Conservation (phyloP, 2,329 filamentous ascomycete species). For the Aureobasidium sp. region DNA sequence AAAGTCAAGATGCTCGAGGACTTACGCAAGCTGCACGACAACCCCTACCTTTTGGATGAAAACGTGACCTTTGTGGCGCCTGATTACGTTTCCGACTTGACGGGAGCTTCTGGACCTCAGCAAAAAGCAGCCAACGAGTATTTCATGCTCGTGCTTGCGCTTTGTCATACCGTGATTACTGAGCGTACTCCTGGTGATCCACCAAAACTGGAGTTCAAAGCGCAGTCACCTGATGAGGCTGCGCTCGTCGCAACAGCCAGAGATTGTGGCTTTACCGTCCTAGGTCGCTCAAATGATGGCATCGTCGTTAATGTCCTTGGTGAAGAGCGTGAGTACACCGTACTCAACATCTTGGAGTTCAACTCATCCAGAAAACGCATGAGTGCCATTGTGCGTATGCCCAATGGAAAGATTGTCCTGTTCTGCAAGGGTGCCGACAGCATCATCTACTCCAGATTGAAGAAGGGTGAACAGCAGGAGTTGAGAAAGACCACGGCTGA, state of each 20-base stretch:
- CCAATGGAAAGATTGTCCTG: slow-evolving; percentile 76
- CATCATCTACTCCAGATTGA: slow-evolving; percentile 88
- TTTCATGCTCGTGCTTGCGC: slow-evolving; percentile 89
- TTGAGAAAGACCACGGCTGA: slow-evolving; percentile 78
- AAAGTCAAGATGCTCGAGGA: slow-evolving; percentile 63
- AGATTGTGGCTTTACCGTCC: slow-evolving; percentile 89
- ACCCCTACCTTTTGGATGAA: slow-evolving; percentile 84
- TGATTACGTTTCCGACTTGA: slow-evolving; percentile 76
- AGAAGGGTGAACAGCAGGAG: slow-evolving; percentile 75
- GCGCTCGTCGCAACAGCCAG: slow-evolving; percentile 89
- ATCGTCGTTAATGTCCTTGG: slow-evolving; percentile 83
- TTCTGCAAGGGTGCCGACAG: slow-evolving; percentile 98
- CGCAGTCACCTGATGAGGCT: slow-evolving; percentile 93
- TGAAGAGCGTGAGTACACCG: slow-evolving; percentile 71
- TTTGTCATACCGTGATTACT: slow-evolving; percentile 96
- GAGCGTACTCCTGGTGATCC: slow-evolving; percentile 84
- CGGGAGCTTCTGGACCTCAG: slow-evolving; percentile 64
- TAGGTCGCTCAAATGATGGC: slow-evolving; percentile 70
- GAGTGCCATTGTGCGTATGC: slow-evolving; percentile 95
- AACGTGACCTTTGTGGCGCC: slow-evolving; percentile 88
- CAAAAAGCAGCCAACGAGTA: slow-evolving; percentile 72
- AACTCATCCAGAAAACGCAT: slow-evolving; percentile 95
- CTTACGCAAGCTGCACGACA: slow-evolving; percentile 72
- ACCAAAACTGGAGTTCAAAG: slow-evolving; percentile 88
- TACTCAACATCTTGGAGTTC: slow-evolving; percentile 94